Conservation (phyloP, 2,329 filamentous ascomycete genomes). For the Immersiporthe knoxdaviesiana region DNA sequence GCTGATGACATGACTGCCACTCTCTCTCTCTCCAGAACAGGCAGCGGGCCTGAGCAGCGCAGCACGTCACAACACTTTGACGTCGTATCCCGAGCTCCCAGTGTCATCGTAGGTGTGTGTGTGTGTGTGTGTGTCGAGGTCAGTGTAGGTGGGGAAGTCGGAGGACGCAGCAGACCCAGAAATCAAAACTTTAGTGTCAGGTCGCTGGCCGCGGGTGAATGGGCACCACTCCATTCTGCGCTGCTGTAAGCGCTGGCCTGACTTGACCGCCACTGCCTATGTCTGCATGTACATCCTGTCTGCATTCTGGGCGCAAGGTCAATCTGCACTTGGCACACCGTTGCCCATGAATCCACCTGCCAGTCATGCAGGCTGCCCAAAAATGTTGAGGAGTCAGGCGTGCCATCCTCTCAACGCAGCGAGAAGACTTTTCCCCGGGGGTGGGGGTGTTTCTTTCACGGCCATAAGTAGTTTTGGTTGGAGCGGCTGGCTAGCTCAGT, state of each 20-base stretch:
- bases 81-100: constrained; percentile 8
- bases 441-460: background rate
- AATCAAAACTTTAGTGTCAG: background rate
- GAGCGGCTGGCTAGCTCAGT: background rate
- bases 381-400: background rate
- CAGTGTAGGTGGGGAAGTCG: background rate
- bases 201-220: background rate
- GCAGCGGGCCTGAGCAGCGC: constrained; percentile 5
- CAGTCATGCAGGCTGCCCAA: background rate
- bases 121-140: constrained; percentile 1
- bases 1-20: background rate
- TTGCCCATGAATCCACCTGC: background rate
- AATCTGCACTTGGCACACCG: background rate
- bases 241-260: constrained; percentile 3
- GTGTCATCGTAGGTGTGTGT: constrained; percentile 12
- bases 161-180: constrained; percentile 4
- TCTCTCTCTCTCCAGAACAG: background rate
- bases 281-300: background rate
- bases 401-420: constrained; percentile 1
- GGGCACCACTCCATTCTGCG: background rate
- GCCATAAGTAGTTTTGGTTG: background rate
- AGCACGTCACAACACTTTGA: constrained; percentile 14
- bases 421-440: background rate
- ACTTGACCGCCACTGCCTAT: constrained; percentile 5
- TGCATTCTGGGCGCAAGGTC: background rate